Evolutionary conservation across 495 filamentous ascomycete genomes (phyloP).

Genomic region (Penicillium soppii): DNA sequence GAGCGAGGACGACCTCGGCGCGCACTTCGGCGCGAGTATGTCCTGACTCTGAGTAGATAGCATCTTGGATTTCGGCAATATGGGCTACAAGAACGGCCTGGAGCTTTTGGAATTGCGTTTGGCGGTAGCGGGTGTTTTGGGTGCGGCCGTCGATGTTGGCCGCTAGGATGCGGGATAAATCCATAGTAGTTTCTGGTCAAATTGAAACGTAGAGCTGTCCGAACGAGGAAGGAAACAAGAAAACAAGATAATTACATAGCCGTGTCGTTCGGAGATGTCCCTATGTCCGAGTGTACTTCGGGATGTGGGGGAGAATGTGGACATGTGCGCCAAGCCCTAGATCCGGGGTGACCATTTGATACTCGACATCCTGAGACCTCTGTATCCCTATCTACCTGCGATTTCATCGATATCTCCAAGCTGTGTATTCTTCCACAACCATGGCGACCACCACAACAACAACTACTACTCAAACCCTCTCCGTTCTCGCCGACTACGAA

Average conservation of each 20-base stretch:
- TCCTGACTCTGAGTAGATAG: constrained; percentile 38
- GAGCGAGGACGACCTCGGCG: constrained; percentile 40
- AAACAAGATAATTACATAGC: neutral
- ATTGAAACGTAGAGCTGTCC: too few relatives aligned
- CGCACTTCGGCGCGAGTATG: constrained; percentile 37
- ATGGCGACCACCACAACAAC: constrained; percentile 44
- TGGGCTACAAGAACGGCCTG: constrained; percentile 35
- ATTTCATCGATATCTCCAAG: constrained; percentile 1
- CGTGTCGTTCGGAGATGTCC: neutral
- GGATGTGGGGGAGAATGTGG: constrained; percentile 31
- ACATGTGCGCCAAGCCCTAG: constrained; percentile 4
- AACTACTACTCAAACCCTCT: constrained; percentile 30
- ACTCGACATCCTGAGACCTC: too few relatives aligned
- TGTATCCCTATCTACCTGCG: too few relatives aligned
- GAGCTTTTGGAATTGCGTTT: constrained; percentile 44
- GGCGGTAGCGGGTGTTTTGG: constrained; percentile 46
- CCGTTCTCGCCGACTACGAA: constrained; percentile 49
- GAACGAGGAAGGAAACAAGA: neutral
- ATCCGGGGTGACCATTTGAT: constrained; percentile 3
- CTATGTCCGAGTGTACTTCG: constrained; percentile 11
- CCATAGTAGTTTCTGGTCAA: too few relatives aligned
- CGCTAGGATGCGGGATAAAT: constrained; percentile 37
- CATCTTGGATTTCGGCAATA: constrained; percentile 32
- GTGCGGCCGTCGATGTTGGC: constrained; percentile 48
- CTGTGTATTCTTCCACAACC: constrained; percentile 6